Conservation (phyloP, 768 basidiomycete genomes). For the Tricholoma saponaceum region DNA sequence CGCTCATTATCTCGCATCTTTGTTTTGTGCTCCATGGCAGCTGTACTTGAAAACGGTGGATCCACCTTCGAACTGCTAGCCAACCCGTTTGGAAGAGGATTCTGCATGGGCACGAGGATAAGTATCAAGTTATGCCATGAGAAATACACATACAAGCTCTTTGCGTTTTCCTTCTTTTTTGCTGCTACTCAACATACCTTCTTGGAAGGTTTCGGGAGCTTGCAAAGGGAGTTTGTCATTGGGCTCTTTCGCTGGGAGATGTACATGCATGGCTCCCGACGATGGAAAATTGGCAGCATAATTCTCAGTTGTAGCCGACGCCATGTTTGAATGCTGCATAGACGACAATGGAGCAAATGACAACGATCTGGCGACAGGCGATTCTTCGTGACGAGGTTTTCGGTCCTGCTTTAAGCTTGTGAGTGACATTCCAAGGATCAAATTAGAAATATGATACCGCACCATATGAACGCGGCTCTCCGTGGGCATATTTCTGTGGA, state of each 20-base stretch:
- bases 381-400: constrained; percentile 4
- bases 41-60: neutral
- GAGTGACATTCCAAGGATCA: constrained; percentile 3
- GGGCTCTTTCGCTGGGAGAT: constrained; percentile 18
- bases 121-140: neutral
- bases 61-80: neutral
- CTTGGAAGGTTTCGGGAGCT: constrained; percentile 3
- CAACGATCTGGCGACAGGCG: neutral
- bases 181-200: constrained; percentile 6
- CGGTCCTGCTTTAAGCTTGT: constrained; percentile 4
- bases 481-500: constrained; percentile 30
- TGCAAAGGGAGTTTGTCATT: constrained; percentile 12
- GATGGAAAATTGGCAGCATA: neutral
- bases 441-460: neutral
- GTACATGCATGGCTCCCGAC: constrained; percentile 8
- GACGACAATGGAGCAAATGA: constrained; percentile 3
- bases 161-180: constrained; percentile 8
- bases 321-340: neutral
- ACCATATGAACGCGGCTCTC: constrained; percentile 9
- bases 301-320: constrained; percentile 7
- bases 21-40: neutral
- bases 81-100: neutral
- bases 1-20: neutral
- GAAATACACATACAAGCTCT: constrained; percentile 5
- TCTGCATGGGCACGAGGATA: neutral